phyloP scores from a whole-genome alignment of 306 rosid genomes.

The Aeschynomene evenia region DNA sequence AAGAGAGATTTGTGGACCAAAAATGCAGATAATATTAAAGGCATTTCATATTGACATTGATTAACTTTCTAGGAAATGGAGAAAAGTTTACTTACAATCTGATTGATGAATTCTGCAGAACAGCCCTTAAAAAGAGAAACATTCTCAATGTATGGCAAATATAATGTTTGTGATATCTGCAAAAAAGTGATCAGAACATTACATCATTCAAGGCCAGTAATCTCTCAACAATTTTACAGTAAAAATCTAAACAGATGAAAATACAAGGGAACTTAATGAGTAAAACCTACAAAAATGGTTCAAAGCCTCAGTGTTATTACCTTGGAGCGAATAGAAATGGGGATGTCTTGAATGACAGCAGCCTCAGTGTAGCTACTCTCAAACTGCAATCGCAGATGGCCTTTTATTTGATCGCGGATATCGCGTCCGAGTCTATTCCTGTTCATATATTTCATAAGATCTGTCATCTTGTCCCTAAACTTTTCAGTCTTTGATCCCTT shows the following conservation, averaged over 20 bases:
- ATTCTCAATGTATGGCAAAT: conserved; percentile 56
- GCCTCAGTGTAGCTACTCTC: conserved; percentile 94
- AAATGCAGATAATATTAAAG: background rate
- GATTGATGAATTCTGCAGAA: conserved; percentile 87
- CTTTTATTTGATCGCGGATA: conserved; percentile 86
- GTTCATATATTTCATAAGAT: conserved; percentile 83
- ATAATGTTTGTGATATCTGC: conserved; percentile 86
- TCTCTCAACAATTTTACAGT: background rate
- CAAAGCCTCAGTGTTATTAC: conserved; percentile 41
- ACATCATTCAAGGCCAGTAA: background rate
- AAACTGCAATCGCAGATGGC: conserved; percentile 83
- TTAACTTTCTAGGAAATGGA: background rate
- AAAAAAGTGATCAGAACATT: conserved; percentile 12
- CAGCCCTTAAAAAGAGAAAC: conserved; percentile 77
- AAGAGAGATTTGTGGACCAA: background rate
- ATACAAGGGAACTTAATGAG: background rate
- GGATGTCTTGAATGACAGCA: conserved; percentile 76
- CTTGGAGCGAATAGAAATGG: conserved; percentile 86
- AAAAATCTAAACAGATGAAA: no score
- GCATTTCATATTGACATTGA: conserved; percentile 17
- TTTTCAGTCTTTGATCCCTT: conserved; percentile 96
- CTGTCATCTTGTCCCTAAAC: conserved; percentile 92
- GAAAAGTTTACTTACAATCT: conserved; percentile 60
- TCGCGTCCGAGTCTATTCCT: conserved; percentile 84
- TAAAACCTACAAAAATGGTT: no score